Base-by-base conservation (phyloP, 176 grass and related monocot species). In the Oryza coarctata region DNA sequence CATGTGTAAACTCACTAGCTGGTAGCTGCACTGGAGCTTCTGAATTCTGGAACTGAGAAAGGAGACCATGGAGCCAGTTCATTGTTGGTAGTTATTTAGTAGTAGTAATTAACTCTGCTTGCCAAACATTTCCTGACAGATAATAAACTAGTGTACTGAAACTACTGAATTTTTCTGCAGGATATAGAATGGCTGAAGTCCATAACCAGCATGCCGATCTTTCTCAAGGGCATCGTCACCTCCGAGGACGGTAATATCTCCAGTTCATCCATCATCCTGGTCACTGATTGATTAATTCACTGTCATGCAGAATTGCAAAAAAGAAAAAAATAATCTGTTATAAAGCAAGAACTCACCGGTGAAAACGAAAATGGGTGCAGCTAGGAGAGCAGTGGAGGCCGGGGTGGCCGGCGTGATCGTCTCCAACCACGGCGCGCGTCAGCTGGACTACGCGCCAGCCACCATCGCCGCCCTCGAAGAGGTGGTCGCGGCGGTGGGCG, bases 341-440 rank as follows among this genome's bases (percentile, higher is more conserved):
- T 18, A 18, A 49, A 49, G 15, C 50, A 55, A 55, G 18, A 60
- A 20, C 9, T n/a, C n/a, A 25, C 55, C 29, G 27, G 2, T 63
- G 17, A 81, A 81, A 26, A 5, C 9, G 2, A 81, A 41, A 23
- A 28, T 58, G 55, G 55, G 55, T 60, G 49, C 94, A 92, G 94
- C 92, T 20, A 85, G 66, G 80, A 97, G 70, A 62, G 94, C 89
- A 2, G 92, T 92, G 65, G 91, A 97, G 64, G 80, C 44, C 0
- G 90, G 90, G 65, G 88, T 32, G 69, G 68, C 90, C 36, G 92
- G 94, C 20, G 86, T 97, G 38, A 82, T 97, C 22, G 94, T 97
- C 80, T 97, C 94, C 70, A 97, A 97, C 79, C 94, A 97, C 4
- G 92, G 94, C 35, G 90, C 74, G 8, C 77, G 94, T 73, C 94